phyloP scores from a whole-genome alignment of 306 rosid genomes.

The Quillaja saponaria region DNA sequence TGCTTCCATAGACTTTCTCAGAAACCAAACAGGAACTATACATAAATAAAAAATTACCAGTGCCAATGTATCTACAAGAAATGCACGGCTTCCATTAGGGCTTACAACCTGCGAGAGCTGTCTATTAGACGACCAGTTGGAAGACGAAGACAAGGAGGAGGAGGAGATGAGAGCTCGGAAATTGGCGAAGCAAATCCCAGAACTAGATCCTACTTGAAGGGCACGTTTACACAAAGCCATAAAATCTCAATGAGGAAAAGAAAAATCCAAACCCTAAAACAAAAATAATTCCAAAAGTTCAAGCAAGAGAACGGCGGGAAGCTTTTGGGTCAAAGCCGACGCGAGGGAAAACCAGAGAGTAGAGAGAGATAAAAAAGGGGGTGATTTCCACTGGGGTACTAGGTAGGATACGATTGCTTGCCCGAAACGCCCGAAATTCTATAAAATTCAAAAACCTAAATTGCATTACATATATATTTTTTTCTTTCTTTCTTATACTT shows the following conservation, averaged over 20 bases:
- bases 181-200: slow-evolving; percentile 11
- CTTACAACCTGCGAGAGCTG: slow-evolving; percentile 40
- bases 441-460: too few relatives aligned
- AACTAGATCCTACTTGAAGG: slow-evolving; percentile 15
- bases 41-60: slow-evolving; percentile 31
- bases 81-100: slow-evolving; percentile 51
- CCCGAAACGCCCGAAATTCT: neutral
- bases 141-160: neutral
- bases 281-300: too few relatives aligned
- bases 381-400: neutral
- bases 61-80: slow-evolving; percentile 59
- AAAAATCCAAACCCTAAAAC: too few relatives aligned
- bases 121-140: slow-evolving; percentile 11
- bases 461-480: too few relatives aligned
- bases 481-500: too few relatives aligned
- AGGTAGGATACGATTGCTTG: too few relatives aligned
- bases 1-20: neutral
- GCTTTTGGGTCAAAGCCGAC: neutral
- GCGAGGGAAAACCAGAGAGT: neutral
- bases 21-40: neutral
- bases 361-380: neutral
- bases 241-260: too few relatives aligned
- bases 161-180: slow-evolving; percentile 14
- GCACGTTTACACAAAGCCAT: slow-evolving; percentile 45
- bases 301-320: neutral